These are phyloP conservation scores for Gautieria morchelliformis DNA, from an alignment of 768 basidiomycete species.

Conservation along the genomic window DNA sequence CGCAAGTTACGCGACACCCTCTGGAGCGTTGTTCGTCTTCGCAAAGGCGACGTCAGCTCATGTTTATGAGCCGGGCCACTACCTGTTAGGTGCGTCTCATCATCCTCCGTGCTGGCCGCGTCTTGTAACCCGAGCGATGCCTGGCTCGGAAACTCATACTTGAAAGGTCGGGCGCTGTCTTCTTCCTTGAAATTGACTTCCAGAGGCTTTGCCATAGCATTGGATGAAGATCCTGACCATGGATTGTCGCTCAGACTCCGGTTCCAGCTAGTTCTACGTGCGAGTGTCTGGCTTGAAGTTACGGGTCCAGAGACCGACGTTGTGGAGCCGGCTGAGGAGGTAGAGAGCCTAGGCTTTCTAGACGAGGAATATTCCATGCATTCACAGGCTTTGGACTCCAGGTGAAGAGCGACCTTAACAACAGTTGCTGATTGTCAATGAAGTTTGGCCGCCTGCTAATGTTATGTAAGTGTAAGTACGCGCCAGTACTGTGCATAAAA, in stretches of 20 bases:
- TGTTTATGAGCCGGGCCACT: not conserved
- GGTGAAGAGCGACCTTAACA: not conserved
- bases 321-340: constrained; percentile 2
- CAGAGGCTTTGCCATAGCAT: not conserved
- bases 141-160: constrained; percentile 7
- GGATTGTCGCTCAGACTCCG: not conserved
- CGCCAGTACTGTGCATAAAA: too few species aligned
- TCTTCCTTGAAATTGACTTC: constrained; percentile 1
- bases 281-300: constrained; percentile 1
- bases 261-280: constrained; percentile 8
- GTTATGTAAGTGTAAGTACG: too few species aligned
- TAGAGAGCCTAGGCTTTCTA: constrained; percentile 1
- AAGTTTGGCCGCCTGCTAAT: too few species aligned
- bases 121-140: constrained; percentile 1
- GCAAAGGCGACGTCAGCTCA: not conserved
- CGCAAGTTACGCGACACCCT: constrained; percentile 47
- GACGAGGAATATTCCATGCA: constrained; percentile 9
- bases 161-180: not conserved
- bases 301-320: not conserved
- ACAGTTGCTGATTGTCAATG: too few species aligned
- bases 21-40: constrained; percentile 35
- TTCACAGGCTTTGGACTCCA: not conserved
- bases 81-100: constrained; percentile 3
- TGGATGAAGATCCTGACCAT: not conserved
- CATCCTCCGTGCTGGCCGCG: constrained; percentile 1